Percentiles rank a stretch among this genome's conserved stretches.
Evolutionary conservation across 2,329 filamentous ascomycete genomes (phyloP).

Genomic region (Colletotrichum liaoningense): DNA sequence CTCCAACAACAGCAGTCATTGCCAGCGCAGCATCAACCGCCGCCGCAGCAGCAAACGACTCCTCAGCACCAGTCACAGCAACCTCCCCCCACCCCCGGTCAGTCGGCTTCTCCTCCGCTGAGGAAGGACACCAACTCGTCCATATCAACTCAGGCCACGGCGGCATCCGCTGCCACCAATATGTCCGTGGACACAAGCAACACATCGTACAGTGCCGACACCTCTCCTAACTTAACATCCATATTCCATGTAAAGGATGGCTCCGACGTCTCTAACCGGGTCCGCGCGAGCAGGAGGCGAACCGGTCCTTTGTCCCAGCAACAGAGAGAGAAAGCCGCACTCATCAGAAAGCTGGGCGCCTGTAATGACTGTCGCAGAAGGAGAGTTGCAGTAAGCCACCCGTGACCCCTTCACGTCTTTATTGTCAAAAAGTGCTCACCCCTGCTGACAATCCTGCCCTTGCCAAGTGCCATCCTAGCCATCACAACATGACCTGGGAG

Average conservation of each 20-base stretch:
- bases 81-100: slow-evolving; percentile 38
- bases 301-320: slow-evolving; percentile 69
- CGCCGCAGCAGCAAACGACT: slow-evolving; percentile 34
- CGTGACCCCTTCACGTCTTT: neutral
- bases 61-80: slow-evolving; percentile 42
- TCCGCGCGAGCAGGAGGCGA: slow-evolving; percentile 67
- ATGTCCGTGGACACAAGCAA: slow-evolving; percentile 59
- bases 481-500: slow-evolving; percentile 72
- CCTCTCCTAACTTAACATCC: slow-evolving; percentile 60
- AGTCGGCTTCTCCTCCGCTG: slow-evolving; percentile 45
- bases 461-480: slow-evolving; percentile 67
- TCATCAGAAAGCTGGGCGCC: slow-evolving; percentile 70
- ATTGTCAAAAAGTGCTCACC: slow-evolving; percentile 24
- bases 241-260: slow-evolving; percentile 69
- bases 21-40: slow-evolving; percentile 24
- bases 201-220: slow-evolving; percentile 64
- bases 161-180: slow-evolving; percentile 50
- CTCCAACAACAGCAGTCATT: slow-evolving; percentile 25
- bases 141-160: slow-evolving; percentile 63
- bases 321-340: slow-evolving; percentile 68
- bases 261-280: slow-evolving; percentile 62
- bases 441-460: slow-evolving; percentile 29
- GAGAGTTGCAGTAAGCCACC: slow-evolving; percentile 66
- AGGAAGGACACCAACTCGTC: slow-evolving; percentile 66
- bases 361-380: slow-evolving; percentile 67